Evolutionary conservation across 164 flowering plant genomes (phyloP), one percentile per base, ranked within the genome.

Genomic region (Buxus sempervirens): DNA sequence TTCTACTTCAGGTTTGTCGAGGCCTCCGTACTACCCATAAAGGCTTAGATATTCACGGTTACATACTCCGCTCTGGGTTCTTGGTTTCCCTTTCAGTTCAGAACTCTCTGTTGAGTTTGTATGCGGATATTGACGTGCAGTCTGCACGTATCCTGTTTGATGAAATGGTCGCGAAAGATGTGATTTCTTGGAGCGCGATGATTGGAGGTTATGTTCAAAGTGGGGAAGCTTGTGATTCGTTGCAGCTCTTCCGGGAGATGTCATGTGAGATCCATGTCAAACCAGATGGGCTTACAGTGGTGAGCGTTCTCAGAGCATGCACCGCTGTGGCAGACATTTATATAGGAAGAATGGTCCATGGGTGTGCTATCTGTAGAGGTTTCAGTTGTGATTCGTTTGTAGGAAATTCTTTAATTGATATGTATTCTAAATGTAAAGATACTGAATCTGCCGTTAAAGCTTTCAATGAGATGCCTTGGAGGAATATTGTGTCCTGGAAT

Each of bases 401-500:
- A 58, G 81, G 78, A 18, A 95, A 92, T 73, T 85, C 96, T 63
- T 65, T 92, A 41, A 65, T 95, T 54, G 97, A 86, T 77, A 76
- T 87, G 83, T 90, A 92, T 78, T 86, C 85, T 0, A 86, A 85
- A 75, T 83, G 84, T 70, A 15, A 27, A 16, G 85, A 86, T 60
- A 32, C 67, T 15, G 74, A 67, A 60, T 84, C 88, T 38, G 94
- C 97, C 1, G 65, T 69, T 26, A 41, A 65, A 60, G 86, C 78
- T 26, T 89, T 90, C 72, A 21, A 70, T n/a, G 85, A 80, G 70
- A 87, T 86, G 81, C 79, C 80, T 51, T 25, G 16, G 12, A 87
- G 64, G 78, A 92, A 89, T 65, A 71, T 27, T 28, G 89, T 95
- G 55, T 86, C 98, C 0, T 95, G 97, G 98, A 95, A 92, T 78